These are phyloP conservation scores for Neobulgaria alba DNA, from an alignment of 2,329 filamentous ascomycete species.

Conservation along the genomic window DNA sequence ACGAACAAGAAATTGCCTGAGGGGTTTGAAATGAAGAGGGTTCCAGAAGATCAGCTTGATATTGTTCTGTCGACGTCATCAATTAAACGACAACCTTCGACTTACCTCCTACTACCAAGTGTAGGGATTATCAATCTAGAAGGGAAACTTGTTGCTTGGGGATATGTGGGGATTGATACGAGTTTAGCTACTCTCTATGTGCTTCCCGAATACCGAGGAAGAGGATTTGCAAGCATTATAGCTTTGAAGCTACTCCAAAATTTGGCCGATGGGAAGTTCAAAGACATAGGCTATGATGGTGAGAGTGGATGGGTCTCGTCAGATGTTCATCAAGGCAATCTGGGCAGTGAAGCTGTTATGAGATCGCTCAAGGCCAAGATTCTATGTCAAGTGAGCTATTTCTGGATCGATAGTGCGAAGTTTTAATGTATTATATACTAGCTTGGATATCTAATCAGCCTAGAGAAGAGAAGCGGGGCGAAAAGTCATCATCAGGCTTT, in stretches of 20 bases:
- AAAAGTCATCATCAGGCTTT: too few relatives aligned
- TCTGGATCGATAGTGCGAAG: conserved; percentile 23
- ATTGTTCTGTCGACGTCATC: conserved; percentile 24
- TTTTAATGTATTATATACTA: too few relatives aligned
- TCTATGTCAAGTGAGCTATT: conserved; percentile 17
- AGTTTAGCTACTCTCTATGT: conserved; percentile 26
- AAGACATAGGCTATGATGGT: conserved; percentile 21
- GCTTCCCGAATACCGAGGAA: conserved; percentile 20
- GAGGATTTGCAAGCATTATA: conserved; percentile 22
- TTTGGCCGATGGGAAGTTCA: conserved; percentile 17
- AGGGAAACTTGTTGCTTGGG: conserved; percentile 22
- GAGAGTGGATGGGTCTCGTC: conserved; percentile 25
- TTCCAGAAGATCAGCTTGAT: conserved; percentile 21
- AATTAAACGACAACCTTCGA: conserved; percentile 19
- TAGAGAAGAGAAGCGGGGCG: too few relatives aligned
- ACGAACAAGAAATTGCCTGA: conserved; percentile 7
- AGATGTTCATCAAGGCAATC: conserved; percentile 25
- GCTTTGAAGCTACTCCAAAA: conserved; percentile 16
- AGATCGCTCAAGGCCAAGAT: conserved; percentile 14
- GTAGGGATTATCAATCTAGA: conserved; percentile 15
- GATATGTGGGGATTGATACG: conserved; percentile 24
- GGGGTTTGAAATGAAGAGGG: conserved; percentile 14
- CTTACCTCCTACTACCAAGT: conserved; percentile 19
- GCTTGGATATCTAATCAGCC: too few relatives aligned
- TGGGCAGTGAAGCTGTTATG: conserved; percentile 27